These are phyloP conservation scores for Amphibolis antarctica DNA, from an alignment of 106 monocot genomes.

Conservation along the genomic window DNA sequence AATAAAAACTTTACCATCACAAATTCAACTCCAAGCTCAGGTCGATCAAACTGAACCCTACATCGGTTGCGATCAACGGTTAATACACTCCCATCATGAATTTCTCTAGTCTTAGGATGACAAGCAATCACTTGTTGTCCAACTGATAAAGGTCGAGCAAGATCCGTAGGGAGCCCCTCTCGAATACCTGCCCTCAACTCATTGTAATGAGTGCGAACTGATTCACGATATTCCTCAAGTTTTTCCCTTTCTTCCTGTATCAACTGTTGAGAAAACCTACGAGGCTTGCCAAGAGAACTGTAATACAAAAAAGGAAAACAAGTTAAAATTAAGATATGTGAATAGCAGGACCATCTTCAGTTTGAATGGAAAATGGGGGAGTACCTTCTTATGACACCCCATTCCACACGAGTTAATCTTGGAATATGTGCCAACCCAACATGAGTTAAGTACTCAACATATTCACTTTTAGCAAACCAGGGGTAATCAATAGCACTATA, in stretches of 20 bases:
- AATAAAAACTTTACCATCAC: slow-evolving; percentile 46
- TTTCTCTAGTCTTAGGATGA: slow-evolving; percentile 95
- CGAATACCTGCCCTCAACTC: slow-evolving; percentile 61
- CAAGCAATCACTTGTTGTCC: slow-evolving; percentile 97
- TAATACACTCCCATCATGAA: slow-evolving; percentile 91
- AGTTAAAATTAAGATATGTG: neutral
- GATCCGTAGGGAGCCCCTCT: slow-evolving; percentile 85
- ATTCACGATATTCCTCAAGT: slow-evolving; percentile 80
- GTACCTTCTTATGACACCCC: slow-evolving; percentile 97
- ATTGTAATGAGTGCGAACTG: slow-evolving; percentile 80
- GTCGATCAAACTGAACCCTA: slow-evolving; percentile 95
- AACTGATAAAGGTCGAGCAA: slow-evolving; percentile 84
- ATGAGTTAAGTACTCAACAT: slow-evolving; percentile 94
- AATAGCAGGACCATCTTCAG: neutral
- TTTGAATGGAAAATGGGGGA: neutral
- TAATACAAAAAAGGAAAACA: neutral
- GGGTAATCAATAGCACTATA: slow-evolving; percentile 99
- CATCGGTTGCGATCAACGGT: slow-evolving; percentile 77
- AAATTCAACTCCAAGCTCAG: slow-evolving; percentile 90
- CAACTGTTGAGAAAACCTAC: slow-evolving; percentile 68
- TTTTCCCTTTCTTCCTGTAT: slow-evolving; percentile 82
- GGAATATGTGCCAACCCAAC: slow-evolving; percentile 90
- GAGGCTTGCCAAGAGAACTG: slow-evolving; percentile 98
- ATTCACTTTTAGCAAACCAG: slow-evolving; percentile 97
- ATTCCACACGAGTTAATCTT: slow-evolving; percentile 92